A percentile compares a stretch with the other conserved stretches of the same genome.
Evolutionary conservation across 2,329 filamentous ascomycete species (phyloP).

Genomic region (Atkinsonella texensis): DNA sequence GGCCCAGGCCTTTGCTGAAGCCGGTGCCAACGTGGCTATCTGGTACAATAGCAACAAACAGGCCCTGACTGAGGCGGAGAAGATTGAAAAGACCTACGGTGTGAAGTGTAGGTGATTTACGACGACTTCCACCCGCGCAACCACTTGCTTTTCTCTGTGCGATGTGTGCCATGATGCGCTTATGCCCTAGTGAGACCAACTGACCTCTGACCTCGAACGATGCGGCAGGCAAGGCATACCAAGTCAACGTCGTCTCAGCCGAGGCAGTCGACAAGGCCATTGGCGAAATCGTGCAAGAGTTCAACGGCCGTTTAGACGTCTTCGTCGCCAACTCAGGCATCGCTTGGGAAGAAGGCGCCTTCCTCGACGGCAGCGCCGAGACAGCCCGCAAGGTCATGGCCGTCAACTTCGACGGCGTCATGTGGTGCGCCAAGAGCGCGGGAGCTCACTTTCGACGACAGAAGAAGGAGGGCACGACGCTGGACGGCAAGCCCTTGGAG

Average conservation of each 20-base stretch:
- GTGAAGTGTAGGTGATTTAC: conserved; percentile 46
- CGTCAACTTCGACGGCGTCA: conserved; percentile 65
- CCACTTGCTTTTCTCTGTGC: background rate
- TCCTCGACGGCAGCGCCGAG: conserved; percentile 51
- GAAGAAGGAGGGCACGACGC: conserved; percentile 52
- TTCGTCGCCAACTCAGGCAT: conserved; percentile 73
- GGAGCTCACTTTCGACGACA: conserved; percentile 59
- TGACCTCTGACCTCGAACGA: background rate
- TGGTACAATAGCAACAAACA: conserved; percentile 62
- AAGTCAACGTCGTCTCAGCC: conserved; percentile 46
- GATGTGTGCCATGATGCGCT: background rate
- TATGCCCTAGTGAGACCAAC: background rate
- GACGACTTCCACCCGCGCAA: background rate
- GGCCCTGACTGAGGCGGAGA: conserved; percentile 46
- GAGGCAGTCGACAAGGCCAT: conserved; percentile 40
- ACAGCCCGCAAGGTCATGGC: conserved; percentile 56
- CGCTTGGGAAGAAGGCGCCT: conserved; percentile 56
- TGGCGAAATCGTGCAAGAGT: conserved; percentile 45
- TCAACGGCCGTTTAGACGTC: conserved; percentile 63
- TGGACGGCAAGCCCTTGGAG: conserved; percentile 48
- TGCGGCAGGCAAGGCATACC: conserved; percentile 27
- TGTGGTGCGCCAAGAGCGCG: conserved; percentile 63
- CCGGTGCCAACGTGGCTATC: conserved; percentile 59
- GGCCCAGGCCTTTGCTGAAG: conserved; percentile 53
- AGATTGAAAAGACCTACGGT: conserved; percentile 52